Base-by-base conservation (phyloP, 2,329 filamentous ascomycete genomes). In the Penicillium nordicum region DNA sequence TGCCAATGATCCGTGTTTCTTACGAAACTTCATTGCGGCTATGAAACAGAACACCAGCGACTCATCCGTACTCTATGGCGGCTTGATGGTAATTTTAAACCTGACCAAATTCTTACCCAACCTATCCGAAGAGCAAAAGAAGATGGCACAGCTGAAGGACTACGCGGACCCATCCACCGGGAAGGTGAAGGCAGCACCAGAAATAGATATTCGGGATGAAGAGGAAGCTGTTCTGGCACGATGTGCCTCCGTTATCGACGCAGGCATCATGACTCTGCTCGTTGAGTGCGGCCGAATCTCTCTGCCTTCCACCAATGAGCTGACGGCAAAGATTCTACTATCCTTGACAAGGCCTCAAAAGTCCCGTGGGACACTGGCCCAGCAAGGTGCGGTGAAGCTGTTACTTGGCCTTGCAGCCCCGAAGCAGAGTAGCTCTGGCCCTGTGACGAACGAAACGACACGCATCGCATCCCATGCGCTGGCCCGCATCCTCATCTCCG, bases 341-440 rank as follows among this genome's bases (percentile, higher is more conserved):
- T 85, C 90, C 0, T 78, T 99, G 5, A 87, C 91, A 18, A 86
- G 87, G 66, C 87, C 86, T n/a, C 80, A 86, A 38, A 85, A 85
- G 53, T 81, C 91, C 55, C 86, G 94, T 11, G 89, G 91, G 0
- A 82, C 84, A 47, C 85, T 99, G 61, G 90, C 92, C 3, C 94
- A 97, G 69, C 92, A 97, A 79, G 94, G 94, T n/a, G 91, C 90
- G 2, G 84, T 97, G 18, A 94, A 89, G 65, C 82, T 97, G 1
- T 81, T 97, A 23, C 82, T 97, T 27, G 83, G 87, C 83, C 87
- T 53, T 86, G 86, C 81, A 58, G 72, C 68, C 37, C 70, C 71
- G 8, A 70, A 68, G 53, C 71, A 66, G 57, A 75, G 68, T 59
- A 82, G 79, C 60, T 65, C 65, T 57, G 72, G 64, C 23, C 58